Conservation (phyloP, 2,329 filamentous ascomycete species). For the Tolypocladium cylindrosporum region DNA sequence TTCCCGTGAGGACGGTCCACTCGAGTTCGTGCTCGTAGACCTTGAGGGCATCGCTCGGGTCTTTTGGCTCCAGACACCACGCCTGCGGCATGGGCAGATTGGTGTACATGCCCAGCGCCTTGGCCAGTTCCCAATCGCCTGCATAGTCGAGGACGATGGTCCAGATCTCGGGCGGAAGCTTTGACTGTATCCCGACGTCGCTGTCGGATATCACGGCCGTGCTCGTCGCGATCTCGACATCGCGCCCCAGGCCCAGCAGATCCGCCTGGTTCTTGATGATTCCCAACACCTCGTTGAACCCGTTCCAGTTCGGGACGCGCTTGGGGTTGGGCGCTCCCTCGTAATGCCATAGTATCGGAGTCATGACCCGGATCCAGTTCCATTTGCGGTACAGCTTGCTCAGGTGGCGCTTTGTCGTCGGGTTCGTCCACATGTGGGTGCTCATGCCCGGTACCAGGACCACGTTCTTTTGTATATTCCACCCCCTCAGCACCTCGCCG, state of each 20-base stretch:
- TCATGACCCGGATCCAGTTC: constrained; percentile 76
- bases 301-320: constrained; percentile 49
- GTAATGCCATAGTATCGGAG: constrained; percentile 76
- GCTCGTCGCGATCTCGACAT: constrained; percentile 47
- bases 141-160: constrained; percentile 76
- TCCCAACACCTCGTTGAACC: constrained; percentile 60
- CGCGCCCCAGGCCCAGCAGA: constrained; percentile 61
- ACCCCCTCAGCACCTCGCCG: constrained; percentile 71
- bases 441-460: constrained; percentile 85
- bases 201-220: constrained; percentile 23
- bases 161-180: constrained; percentile 80
- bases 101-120: constrained; percentile 70
- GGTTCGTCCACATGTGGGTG: constrained; percentile 79
- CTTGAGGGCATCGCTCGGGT: constrained; percentile 54
- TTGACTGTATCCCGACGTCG: constrained; percentile 25
- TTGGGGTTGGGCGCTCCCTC: constrained; percentile 41
- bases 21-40: constrained; percentile 72
- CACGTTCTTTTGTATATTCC: constrained; percentile 79
- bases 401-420: constrained; percentile 78
- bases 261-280: constrained; percentile 71
- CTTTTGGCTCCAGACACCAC: constrained; percentile 53
- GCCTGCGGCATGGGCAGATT: constrained; percentile 61
- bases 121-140: constrained; percentile 84
- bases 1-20: constrained; percentile 70
- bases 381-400: constrained; percentile 75